Conservation (phyloP, 2,329 filamentous ascomycete species). For the Xylaria digitata region DNA sequence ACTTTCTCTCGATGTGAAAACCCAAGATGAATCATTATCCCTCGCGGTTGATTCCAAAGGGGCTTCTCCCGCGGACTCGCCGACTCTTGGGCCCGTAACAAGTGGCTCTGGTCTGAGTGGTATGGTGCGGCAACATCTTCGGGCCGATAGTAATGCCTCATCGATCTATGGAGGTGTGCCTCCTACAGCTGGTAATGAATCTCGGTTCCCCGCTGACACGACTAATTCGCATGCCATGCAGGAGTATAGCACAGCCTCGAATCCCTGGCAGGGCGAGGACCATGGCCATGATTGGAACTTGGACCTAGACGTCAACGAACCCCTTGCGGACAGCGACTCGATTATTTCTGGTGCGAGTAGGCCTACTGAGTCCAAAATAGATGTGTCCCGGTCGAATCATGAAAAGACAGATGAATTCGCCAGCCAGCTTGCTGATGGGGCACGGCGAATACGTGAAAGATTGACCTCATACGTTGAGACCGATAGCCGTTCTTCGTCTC, state of each 20-base stretch:
- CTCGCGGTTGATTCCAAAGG: slow-evolving; percentile 40
- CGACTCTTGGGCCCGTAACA: slow-evolving; percentile 74
- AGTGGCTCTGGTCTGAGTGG: slow-evolving; percentile 74
- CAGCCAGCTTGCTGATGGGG: slow-evolving; percentile 76
- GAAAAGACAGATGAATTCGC: slow-evolving; percentile 73
- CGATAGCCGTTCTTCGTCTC: slow-evolving; percentile 63
- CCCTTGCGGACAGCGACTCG: slow-evolving; percentile 42
- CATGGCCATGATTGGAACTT: slow-evolving; percentile 44
- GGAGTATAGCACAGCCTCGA: slow-evolving; percentile 52
- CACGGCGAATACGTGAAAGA: slow-evolving; percentile 77
- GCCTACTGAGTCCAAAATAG: slow-evolving; percentile 2
- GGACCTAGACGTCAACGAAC: slow-evolving; percentile 48
- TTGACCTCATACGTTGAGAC: slow-evolving; percentile 75
- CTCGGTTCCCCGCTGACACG: slow-evolving; percentile 53
- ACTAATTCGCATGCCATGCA: slow-evolving; percentile 47
- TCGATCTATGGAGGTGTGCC: slow-evolving; percentile 74
- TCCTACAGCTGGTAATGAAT: slow-evolving; percentile 53
- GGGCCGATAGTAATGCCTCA: slow-evolving; percentile 82
- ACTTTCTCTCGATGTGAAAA: slow-evolving; percentile 50
- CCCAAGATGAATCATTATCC: slow-evolving; percentile 48
- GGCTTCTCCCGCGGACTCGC: slow-evolving; percentile 70
- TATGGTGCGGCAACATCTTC: slow-evolving; percentile 85
- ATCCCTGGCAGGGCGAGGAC: slow-evolving; percentile 59
- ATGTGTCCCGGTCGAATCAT: background rate
- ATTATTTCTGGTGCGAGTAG: slow-evolving; percentile 21